Evolutionary conservation across 139 green algal genomes (phyloP).

Genomic region (Penium margaritaceum): DNA sequence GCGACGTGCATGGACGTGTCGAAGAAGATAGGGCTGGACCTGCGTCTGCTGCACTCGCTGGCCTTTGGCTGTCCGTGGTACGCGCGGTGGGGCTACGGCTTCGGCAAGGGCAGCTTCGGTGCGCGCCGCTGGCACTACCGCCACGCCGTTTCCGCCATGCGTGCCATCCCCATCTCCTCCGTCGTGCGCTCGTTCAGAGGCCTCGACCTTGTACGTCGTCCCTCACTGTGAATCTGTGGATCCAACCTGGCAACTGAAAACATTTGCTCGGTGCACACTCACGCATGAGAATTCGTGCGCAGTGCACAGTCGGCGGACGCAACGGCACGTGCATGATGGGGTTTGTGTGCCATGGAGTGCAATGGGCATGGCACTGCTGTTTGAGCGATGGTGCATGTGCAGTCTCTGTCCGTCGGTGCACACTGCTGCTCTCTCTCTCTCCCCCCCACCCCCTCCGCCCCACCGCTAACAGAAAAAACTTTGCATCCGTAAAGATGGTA

Average conservation of each 20-base stretch:
- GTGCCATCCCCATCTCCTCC: background rate
- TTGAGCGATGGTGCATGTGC: background rate
- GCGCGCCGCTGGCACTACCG: constrained; percentile 59
- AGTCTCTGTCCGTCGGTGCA: background rate
- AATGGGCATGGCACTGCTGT: background rate
- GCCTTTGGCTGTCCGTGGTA: constrained; percentile 80
- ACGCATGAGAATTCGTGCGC: too few relatives aligned
- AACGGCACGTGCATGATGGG: background rate
- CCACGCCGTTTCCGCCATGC: constrained; percentile 44
- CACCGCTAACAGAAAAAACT: too few relatives aligned
- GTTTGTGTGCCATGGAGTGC: background rate
- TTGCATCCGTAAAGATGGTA: too few relatives aligned
- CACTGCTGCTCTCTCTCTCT: background rate
- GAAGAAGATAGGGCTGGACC: constrained; percentile 80
- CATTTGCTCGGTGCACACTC: too few relatives aligned
- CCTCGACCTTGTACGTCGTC: background rate
- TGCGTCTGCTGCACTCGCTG: constrained; percentile 75
- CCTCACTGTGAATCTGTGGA: too few relatives aligned
- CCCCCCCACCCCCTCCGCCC: background rate
- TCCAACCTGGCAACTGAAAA: too few relatives aligned
- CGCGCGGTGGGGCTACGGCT: constrained; percentile 81
- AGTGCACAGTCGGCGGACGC: constrained; percentile 2
- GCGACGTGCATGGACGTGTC: constrained; percentile 68
- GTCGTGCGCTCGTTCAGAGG: background rate
- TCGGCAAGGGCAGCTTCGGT: constrained; percentile 78